Evolutionary conservation across 306 rosid species (phyloP).

Genomic region (Vigna reflexopilosa): DNA sequence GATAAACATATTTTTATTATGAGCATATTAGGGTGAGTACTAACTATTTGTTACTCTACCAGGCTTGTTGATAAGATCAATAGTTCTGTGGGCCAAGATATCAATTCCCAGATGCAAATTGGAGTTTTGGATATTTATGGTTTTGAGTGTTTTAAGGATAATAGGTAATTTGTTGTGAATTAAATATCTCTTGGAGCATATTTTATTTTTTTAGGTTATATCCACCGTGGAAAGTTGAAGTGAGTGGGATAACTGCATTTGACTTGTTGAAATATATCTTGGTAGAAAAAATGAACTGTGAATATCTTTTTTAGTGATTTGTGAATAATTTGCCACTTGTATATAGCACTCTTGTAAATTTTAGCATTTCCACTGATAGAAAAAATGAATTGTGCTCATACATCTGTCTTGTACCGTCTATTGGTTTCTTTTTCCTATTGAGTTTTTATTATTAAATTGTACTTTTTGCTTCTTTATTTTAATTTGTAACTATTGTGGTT

Average conservation of each 20-base stretch:
- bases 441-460: background rate
- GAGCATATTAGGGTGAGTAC: conserved; percentile 9
- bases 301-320: background rate
- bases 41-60: conserved; percentile 42
- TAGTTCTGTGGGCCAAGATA: conserved; percentile 83
- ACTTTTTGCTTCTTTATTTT: conserved; percentile 29
- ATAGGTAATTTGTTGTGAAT: conserved; percentile 59
- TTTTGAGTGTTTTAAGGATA: conserved; percentile 89
- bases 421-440: conserved; percentile 5
- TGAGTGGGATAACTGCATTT: conserved; percentile 26
- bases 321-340: background rate
- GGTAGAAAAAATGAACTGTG: background rate
- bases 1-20: background rate
- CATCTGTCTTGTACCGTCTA: background rate
- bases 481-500: conserved; percentile 24
- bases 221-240: conserved; percentile 7
- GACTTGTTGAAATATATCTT: conserved; percentile 25
- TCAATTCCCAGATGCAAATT: conserved; percentile 68
- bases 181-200: conserved; percentile 13
- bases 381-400: conserved; percentile 16
- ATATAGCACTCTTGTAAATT: background rate
- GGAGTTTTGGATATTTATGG: conserved; percentile 93
- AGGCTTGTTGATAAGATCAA: conserved; percentile 95
- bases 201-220: background rate
- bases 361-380: conserved; percentile 5